Percentiles rank a stretch among this genome's conserved stretches.
Evolutionary conservation across 192 early-diverging fungal species (phyloP).

Genomic region (Glomus cerebriforme): DNA sequence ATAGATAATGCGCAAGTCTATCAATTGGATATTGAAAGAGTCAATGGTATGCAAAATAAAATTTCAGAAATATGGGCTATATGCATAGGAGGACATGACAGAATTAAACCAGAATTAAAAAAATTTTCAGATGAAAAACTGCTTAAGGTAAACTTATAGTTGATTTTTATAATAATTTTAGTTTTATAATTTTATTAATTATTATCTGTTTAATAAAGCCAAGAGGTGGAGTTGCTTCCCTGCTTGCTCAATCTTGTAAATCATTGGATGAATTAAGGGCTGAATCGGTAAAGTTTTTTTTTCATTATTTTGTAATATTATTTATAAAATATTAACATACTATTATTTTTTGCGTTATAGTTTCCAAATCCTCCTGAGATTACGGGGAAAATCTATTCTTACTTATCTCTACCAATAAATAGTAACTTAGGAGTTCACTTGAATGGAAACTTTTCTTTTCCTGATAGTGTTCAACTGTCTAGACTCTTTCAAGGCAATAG

Average conservation of each 20-base stretch:
- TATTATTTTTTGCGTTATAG: not conserved
- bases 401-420: constrained; percentile 36
- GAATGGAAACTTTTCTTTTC: constrained; percentile 28
- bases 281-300: not conserved
- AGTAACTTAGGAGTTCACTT: constrained; percentile 38
- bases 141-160: not conserved
- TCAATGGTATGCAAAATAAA: not conserved
- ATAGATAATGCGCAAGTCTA: not conserved
- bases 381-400: constrained; percentile 36
- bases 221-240: not conserved
- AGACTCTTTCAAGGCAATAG: too few relatives aligned
- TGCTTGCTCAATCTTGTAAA: not conserved
- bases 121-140: not conserved
- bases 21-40: not conserved
- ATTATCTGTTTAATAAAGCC: not conserved
- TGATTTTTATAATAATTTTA: too few relatives aligned
- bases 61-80: not conserved
- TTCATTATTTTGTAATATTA: not conserved
- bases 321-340: not conserved
- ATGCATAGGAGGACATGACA: not conserved
- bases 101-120: not conserved
- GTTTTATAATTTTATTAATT: not conserved
- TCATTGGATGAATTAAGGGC: not conserved
- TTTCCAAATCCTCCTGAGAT: not conserved
- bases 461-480: too few relatives aligned